Conservation (phyloP, 495 filamentous ascomycete species). For the Penicillium nucicola region DNA sequence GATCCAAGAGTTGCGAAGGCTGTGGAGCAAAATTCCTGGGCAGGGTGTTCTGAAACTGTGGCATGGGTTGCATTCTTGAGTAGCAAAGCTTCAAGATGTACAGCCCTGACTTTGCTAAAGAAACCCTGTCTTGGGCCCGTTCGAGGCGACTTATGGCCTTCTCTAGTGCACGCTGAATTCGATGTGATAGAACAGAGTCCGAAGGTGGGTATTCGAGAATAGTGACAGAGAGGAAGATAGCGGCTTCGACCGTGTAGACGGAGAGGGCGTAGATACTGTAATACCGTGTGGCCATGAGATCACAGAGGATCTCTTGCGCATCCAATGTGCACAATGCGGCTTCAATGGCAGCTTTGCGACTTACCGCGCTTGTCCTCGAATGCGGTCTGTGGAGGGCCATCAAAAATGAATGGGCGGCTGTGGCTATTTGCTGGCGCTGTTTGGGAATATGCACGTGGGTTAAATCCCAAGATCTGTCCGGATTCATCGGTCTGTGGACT, state of each 20-base stretch:
- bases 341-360: conserved; percentile 1
- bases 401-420: conserved; percentile 1
- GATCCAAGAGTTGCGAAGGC: background rate
- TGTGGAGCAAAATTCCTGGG: background rate
- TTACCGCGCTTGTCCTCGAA: background rate
- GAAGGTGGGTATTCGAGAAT: conserved; percentile 4
- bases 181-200: background rate
- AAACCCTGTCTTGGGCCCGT: background rate
- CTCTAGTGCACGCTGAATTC: background rate
- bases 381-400: conserved; percentile 6
- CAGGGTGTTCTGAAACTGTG: background rate
- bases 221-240: conserved; percentile 8
- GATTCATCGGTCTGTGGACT: conserved; percentile 1
- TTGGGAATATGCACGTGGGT: conserved; percentile 1
- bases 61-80: background rate
- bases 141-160: conserved; percentile 7
- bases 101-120: background rate
- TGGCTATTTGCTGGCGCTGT: conserved; percentile 10
- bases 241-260: conserved; percentile 4
- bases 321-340: conserved; percentile 1
- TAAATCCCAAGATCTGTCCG: conserved; percentile 4
- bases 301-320: conserved; percentile 4
- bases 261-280: conserved; percentile 8
- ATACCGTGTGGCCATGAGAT: conserved; percentile 7
- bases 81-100: conserved; percentile 1